phyloP scores from a whole-genome alignment of 441 rosid genomes.

The Arabidopsis hybrid region DNA sequence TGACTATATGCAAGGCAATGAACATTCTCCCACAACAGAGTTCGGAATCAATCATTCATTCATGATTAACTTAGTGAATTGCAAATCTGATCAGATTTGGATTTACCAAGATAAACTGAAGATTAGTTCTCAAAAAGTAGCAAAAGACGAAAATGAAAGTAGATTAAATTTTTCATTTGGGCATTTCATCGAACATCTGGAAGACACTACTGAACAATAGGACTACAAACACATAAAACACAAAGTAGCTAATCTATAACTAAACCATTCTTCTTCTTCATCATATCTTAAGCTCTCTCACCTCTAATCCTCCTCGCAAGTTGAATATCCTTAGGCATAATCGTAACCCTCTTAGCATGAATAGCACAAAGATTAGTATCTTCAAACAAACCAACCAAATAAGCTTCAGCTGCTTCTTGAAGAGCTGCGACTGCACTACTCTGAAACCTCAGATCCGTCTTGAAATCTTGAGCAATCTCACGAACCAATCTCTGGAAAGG shows the following conservation, averaged over 20 bases:
- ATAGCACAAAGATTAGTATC: slow-evolving; percentile 37
- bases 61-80: too few species aligned
- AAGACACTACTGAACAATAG: not conserved
- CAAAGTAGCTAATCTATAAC: not conserved
- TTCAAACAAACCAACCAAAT: slow-evolving; percentile 33
- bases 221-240: not conserved
- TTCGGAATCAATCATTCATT: too few species aligned
- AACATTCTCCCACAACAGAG: too few species aligned
- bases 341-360: slow-evolving; percentile 36
- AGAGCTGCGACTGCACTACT: slow-evolving; percentile 53
- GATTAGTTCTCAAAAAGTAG: not conserved
- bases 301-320: slow-evolving; percentile 41
- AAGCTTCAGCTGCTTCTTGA: slow-evolving; percentile 39
- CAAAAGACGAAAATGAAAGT: not conserved
- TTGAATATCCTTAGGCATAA: slow-evolving; percentile 41
- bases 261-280: not conserved
- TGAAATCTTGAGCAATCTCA: slow-evolving; percentile 69
- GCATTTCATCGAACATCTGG: slow-evolving; percentile 3
- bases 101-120: not conserved
- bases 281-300: slow-evolving; percentile 30
- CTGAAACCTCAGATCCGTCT: slow-evolving; percentile 66
- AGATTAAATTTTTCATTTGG: not conserved
- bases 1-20: too few species aligned
- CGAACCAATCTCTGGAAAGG: slow-evolving; percentile 43
- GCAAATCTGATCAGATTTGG: not conserved